phyloP scores from a whole-genome alignment of 1,139 yeast species.

The Diutina rugosa region DNA sequence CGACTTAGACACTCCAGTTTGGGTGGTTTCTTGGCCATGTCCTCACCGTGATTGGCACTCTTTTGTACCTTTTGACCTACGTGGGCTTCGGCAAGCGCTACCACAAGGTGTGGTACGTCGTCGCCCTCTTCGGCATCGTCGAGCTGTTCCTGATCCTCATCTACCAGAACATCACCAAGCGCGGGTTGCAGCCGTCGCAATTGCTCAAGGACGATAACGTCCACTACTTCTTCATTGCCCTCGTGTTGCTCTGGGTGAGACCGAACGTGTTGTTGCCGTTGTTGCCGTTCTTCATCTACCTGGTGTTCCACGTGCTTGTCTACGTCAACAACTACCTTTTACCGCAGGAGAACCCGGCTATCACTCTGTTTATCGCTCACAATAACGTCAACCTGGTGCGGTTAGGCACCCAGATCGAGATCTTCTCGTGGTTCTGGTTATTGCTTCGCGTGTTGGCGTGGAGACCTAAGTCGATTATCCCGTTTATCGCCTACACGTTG shows the following conservation, averaged over 20 bases:
- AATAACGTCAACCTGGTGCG: conserved; percentile 63
- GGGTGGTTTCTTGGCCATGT: conserved; percentile 66
- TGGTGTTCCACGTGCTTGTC: conserved; percentile 61
- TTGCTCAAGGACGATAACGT: conserved; percentile 50
- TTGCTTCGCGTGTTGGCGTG: conserved; percentile 45
- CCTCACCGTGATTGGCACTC: conserved; percentile 41
- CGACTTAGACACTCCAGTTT: conserved; percentile 30
- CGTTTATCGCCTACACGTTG: conserved; percentile 41
- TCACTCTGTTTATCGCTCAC: conserved; percentile 43
- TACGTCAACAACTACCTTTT: conserved; percentile 54
- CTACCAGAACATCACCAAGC: conserved; percentile 34
- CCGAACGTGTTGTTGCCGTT: conserved; percentile 41
- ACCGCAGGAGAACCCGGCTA: conserved; percentile 46
- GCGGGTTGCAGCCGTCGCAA: conserved; percentile 11
- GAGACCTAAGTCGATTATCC: conserved; percentile 50
- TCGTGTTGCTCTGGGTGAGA: conserved; percentile 43
- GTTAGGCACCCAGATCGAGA: conserved; percentile 61
- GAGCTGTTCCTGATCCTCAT: conserved; percentile 70
- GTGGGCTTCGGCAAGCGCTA: conserved; percentile 9
- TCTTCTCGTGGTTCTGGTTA: conserved; percentile 38
- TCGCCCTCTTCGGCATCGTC: conserved; percentile 52
- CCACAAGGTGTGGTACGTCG: conserved; percentile 40
- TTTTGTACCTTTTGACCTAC: conserved; percentile 41
- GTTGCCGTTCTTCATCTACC: conserved; percentile 55
- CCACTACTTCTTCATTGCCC: conserved; percentile 48